phyloP scores from a whole-genome alignment of 73 alveolate genomes.

The Blepharisma stoltei region DNA sequence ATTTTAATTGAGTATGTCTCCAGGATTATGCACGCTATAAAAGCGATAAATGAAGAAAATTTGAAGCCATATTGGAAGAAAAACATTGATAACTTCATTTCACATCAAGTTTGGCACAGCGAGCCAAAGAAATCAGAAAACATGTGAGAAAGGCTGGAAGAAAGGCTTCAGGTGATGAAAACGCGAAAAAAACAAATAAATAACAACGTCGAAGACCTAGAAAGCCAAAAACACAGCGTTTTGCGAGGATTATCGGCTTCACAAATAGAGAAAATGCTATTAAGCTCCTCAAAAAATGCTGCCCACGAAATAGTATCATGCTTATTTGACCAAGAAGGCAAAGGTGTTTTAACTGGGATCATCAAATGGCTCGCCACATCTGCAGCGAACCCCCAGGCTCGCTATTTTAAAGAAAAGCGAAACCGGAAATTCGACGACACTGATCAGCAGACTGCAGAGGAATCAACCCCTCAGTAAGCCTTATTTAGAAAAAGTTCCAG shows the following conservation, averaged over 20 bases:
- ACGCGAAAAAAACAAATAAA: constrained; percentile 57
- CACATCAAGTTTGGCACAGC: constrained; percentile 66
- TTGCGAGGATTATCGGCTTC: constrained; percentile 56
- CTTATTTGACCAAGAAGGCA: constrained; percentile 40
- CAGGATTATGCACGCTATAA: constrained; percentile 52
- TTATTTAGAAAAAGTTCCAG: too few relatives aligned
- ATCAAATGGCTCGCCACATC: constrained; percentile 71
- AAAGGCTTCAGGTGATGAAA: constrained; percentile 60
- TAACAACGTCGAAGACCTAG: constrained; percentile 41
- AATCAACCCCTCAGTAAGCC: too few relatives aligned
- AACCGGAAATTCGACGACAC: too few relatives aligned
- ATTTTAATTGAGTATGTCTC: constrained; percentile 64
- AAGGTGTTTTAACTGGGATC: constrained; percentile 68
- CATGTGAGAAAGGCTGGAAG: constrained; percentile 47
- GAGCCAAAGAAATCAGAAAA: constrained; percentile 41
- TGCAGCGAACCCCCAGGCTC: constrained; percentile 30
- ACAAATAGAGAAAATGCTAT: constrained; percentile 66
- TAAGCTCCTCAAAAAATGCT: constrained; percentile 59
- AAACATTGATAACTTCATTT: constrained; percentile 49
- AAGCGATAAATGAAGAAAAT: constrained; percentile 38
- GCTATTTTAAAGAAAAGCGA: not conserved
- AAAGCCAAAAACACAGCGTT: constrained; percentile 38
- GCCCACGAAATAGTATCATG: constrained; percentile 69
- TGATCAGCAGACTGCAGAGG: too few relatives aligned
- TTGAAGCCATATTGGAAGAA: constrained; percentile 40